These are phyloP conservation scores for Nicotiana attenuata DNA, from an alignment of 257 asterid genomes.

Conservation along the genomic window DNA sequence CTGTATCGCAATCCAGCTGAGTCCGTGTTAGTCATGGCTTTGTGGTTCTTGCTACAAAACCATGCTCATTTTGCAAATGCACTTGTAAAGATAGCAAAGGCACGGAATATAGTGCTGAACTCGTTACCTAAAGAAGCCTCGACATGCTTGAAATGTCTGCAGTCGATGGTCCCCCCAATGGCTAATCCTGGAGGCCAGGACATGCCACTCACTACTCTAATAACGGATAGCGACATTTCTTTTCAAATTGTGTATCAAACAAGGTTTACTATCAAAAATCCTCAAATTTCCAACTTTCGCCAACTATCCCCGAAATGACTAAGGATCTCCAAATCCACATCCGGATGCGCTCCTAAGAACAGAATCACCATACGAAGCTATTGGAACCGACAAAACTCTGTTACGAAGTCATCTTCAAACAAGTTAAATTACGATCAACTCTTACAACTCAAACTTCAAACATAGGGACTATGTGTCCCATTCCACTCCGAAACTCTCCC, in stretches of 20 bases:
- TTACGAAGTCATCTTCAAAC: too few species aligned
- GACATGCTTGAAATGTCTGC: neutral
- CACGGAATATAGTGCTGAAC: neutral
- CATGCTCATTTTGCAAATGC: neutral
- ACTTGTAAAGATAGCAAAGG: neutral
- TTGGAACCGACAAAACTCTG: too few species aligned
- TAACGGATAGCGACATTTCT: neutral
- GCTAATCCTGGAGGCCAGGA: neutral
- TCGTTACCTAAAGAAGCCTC: neutral
- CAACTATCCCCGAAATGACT: too few species aligned
- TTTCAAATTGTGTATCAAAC: neutral
- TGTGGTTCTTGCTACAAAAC: slow-evolving; percentile 7
- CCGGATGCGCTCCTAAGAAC: too few species aligned
- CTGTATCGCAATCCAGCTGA: neutral
- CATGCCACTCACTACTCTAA: neutral
- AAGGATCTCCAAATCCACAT: too few species aligned
- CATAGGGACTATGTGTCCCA: too few species aligned
- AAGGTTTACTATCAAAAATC: slow-evolving; percentile 14
- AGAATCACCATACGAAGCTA: too few species aligned
- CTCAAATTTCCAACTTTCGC: too few species aligned
- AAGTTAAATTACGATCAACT: too few species aligned
- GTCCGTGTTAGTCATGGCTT: slow-evolving; percentile 8
- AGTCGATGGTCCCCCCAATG: neutral
- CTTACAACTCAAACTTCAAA: too few species aligned
- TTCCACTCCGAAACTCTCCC: too few species aligned